Conservation (phyloP, 2,329 filamentous ascomycete genomes). For the Penicillium olsonii region DNA sequence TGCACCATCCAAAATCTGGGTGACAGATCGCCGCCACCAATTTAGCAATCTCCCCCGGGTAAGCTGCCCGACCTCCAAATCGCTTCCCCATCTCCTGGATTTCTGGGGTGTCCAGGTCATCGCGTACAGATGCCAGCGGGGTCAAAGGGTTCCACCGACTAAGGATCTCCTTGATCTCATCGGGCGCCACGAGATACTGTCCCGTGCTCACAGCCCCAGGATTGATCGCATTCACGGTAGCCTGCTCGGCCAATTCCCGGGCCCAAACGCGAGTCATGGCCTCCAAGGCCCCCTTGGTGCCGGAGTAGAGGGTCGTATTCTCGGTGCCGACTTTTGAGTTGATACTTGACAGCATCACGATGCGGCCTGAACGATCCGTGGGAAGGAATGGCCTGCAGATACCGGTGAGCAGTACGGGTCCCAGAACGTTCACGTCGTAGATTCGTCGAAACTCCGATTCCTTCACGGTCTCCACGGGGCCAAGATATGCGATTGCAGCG, state of each 20-base stretch:
- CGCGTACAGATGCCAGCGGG: constrained; percentile 45
- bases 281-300: constrained; percentile 64
- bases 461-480: constrained; percentile 34
- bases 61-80: too few relatives aligned
- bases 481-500: constrained; percentile 48
- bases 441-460: constrained; percentile 55
- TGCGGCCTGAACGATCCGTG: constrained; percentile 47
- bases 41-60: too few relatives aligned
- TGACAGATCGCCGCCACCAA: constrained; percentile 61
- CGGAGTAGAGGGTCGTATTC: constrained; percentile 59
- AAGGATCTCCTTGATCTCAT: constrained; percentile 51
- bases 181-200: constrained; percentile 48
- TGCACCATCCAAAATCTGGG: constrained; percentile 68
- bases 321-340: constrained; percentile 12
- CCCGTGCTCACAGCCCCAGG: constrained; percentile 48
- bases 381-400: constrained; percentile 59
- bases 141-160: neutral
- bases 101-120: constrained; percentile 53
- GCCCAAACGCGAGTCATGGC: constrained; percentile 64
- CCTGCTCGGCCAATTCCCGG: constrained; percentile 57
- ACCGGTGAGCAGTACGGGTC: constrained; percentile 58
- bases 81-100: constrained; percentile 61
- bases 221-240: constrained; percentile 63
- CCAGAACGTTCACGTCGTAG: constrained; percentile 62
- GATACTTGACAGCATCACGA: too few relatives aligned